phyloP scores from a whole-genome alignment of 2,329 filamentous ascomycete genomes.

The Colletotrichum coccodes region DNA sequence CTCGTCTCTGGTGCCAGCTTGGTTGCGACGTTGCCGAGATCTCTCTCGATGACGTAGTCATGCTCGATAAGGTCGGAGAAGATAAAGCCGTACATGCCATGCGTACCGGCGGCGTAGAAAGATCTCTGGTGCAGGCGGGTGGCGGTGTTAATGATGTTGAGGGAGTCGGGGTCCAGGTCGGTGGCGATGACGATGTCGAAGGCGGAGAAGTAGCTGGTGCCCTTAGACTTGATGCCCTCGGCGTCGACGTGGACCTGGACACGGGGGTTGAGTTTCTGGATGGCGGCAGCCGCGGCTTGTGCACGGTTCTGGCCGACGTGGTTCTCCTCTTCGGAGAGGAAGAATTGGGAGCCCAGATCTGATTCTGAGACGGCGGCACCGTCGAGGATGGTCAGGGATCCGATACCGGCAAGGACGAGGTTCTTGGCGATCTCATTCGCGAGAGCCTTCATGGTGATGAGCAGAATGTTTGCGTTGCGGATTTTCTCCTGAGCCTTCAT shows the following conservation, averaged over 20 bases:
- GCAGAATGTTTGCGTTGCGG: conserved; percentile 86
- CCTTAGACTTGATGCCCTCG: conserved; percentile 73
- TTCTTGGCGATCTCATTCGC: conserved; percentile 96
- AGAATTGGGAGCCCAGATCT: conserved; percentile 86
- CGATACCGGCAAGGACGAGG: conserved; percentile 91
- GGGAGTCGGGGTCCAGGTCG: conserved; percentile 79
- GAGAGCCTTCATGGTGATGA: conserved; percentile 88
- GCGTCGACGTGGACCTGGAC: conserved; percentile 80
- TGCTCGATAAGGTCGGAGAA: conserved; percentile 94
- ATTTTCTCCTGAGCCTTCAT: conserved; percentile 95
- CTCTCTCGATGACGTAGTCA: conserved; percentile 88
- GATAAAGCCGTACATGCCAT: conserved; percentile 94
- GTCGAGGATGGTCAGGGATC: conserved; percentile 89
- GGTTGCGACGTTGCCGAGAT: conserved; percentile 79
- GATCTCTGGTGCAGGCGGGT: conserved; percentile 81
- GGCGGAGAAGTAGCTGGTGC: conserved; percentile 77
- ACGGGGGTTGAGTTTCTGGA: conserved; percentile 89
- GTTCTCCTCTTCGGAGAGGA: conserved; percentile 73
- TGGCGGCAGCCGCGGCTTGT: conserved; percentile 78
- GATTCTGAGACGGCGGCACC: conserved; percentile 78
- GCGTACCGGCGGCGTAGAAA: conserved; percentile 89
- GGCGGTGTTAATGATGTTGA: conserved; percentile 85
- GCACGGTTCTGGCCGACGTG: conserved; percentile 87
- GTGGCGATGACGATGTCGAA: conserved; percentile 93
- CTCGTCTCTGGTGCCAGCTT: conserved; percentile 73